A percentile compares a stretch with the other conserved stretches of the same genome.
Conservation (phyloP, 768 basidiomycete species). For the Boletus sp. region DNA sequence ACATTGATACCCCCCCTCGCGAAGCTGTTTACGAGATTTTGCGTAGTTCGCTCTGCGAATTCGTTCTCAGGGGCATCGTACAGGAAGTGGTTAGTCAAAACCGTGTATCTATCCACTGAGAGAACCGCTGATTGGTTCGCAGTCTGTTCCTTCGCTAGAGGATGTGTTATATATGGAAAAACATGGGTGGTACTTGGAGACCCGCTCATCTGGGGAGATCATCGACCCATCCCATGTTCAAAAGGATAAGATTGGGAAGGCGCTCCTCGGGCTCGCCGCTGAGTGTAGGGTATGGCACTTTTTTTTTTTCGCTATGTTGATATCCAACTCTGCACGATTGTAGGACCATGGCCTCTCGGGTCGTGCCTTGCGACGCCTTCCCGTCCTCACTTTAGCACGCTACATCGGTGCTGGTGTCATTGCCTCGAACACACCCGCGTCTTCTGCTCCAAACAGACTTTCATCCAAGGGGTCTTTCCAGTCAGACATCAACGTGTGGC, state of each 20-base stretch:
- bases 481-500: constrained; percentile 63
- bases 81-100: constrained; percentile 49
- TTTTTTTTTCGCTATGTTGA: not conserved
- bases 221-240: constrained; percentile 40
- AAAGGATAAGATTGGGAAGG: constrained; percentile 51
- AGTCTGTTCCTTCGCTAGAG: constrained; percentile 62
- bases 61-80: constrained; percentile 72
- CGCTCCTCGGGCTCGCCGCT: constrained; percentile 65
- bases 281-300: constrained; percentile 68
- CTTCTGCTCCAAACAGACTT: constrained; percentile 2
- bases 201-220: constrained; percentile 3
- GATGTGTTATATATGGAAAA: constrained; percentile 38
- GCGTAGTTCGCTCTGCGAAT: constrained; percentile 74
- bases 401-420: constrained; percentile 58
- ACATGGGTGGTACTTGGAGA: constrained; percentile 4
- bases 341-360: constrained; percentile 86
- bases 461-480: constrained; percentile 7
- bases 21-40: constrained; percentile 95
- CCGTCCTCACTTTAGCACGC: constrained; percentile 86
- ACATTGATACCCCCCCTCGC: constrained; percentile 84
- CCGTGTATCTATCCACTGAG: not conserved
- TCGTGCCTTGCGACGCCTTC: constrained; percentile 86
- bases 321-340: not conserved
- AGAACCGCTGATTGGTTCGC: constrained; percentile 2
- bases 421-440: constrained; percentile 12